A percentile compares a stretch with the other conserved stretches of the same genome.
These are phyloP conservation scores for Vitis labrusca DNA, from an alignment of 164 flowering plant genomes.

Conservation along the genomic window DNA sequence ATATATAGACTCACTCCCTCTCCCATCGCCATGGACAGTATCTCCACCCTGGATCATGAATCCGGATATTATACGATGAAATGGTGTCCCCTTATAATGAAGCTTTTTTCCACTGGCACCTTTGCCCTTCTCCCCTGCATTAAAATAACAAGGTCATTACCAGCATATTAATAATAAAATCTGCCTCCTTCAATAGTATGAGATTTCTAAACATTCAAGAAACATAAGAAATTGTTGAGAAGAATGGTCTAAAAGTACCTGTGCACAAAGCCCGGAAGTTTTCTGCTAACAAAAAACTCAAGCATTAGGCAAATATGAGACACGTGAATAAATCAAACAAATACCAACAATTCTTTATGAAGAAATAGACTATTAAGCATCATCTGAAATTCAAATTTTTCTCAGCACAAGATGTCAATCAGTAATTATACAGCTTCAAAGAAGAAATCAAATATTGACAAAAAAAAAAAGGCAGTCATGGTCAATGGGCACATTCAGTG, in stretches of 20 bases:
- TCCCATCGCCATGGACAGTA: slow-evolving; percentile 68
- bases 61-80: slow-evolving; percentile 94
- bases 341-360: not conserved
- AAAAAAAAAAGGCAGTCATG: not conserved
- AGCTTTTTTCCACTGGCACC: slow-evolving; percentile 65
- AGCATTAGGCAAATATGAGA: slow-evolving; percentile 15
- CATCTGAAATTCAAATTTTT: not conserved
- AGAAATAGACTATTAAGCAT: not conserved
- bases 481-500: not conserved
- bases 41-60: slow-evolving; percentile 98
- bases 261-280: slow-evolving; percentile 98
- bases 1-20: slow-evolving; percentile 78
- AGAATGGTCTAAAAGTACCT: slow-evolving; percentile 41
- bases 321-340: not conserved
- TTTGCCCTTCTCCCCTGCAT: slow-evolving; percentile 79
- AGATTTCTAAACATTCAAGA: not conserved
- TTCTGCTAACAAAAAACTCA: slow-evolving; percentile 56
- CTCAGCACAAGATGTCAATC: not conserved
- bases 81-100: slow-evolving; percentile 85
- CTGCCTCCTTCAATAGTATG: not conserved
- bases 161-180: slow-evolving; percentile 2
- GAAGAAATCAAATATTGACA: not conserved
- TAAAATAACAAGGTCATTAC: slow-evolving; percentile 1
- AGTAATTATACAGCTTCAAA: not conserved
- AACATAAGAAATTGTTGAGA: not conserved